These are phyloP conservation scores for Aspergillus niger DNA, from an alignment of 2,329 filamentous ascomycete genomes.

Conservation along the genomic window DNA sequence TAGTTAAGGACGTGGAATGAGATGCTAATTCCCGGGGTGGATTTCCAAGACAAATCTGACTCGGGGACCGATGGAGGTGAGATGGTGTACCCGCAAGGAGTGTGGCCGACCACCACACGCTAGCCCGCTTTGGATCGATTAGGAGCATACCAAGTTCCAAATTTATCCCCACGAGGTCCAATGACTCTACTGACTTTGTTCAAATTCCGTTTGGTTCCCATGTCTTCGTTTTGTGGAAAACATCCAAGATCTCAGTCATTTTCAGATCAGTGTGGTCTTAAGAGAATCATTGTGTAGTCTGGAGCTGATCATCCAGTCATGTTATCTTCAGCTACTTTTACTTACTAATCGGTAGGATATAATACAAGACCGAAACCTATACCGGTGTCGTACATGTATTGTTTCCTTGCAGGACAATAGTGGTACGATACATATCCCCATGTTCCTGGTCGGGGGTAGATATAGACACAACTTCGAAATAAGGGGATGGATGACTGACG, in stretches of 20 bases:
- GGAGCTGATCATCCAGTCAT: not conserved
- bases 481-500: not conserved
- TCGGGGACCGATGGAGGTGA: not conserved
- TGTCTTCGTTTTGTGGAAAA: constrained; percentile 8
- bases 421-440: not conserved
- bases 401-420: not conserved
- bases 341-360: not conserved
- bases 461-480: not conserved
- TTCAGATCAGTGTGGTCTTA: not conserved
- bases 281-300: not conserved
- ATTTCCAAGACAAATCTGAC: not conserved
- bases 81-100: constrained; percentile 8
- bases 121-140: not conserved
- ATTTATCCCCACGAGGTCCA: constrained; percentile 13
- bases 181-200: constrained; percentile 6
- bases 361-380: not conserved
- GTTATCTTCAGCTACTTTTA: not conserved
- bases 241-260: constrained; percentile 6
- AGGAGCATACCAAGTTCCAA: constrained; percentile 2
- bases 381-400: not conserved
- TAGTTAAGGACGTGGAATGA: not conserved
- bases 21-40: not conserved
- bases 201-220: constrained; percentile 2
- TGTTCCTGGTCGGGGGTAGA: not conserved
- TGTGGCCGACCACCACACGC: constrained; percentile 1